Percentiles rank a stretch among this genome's conserved stretches.
These are phyloP conservation scores for Teratosphaeria zuluensis DNA, from an alignment of 2,329 filamentous ascomycete species.

Conservation along the genomic window DNA sequence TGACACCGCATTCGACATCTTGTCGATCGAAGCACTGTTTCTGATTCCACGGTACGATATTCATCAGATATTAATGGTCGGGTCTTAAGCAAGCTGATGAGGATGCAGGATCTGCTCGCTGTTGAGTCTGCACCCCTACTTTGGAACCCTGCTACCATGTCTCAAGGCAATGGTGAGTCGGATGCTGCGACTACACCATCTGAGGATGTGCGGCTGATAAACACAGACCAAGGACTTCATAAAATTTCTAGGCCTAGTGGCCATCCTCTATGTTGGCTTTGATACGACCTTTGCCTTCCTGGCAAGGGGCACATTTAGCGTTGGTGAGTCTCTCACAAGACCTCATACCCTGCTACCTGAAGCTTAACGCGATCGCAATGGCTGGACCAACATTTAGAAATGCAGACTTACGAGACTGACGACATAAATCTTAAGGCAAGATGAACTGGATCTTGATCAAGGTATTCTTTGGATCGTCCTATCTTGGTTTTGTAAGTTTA, in stretches of 20 bases:
- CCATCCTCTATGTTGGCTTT: slow-evolving; percentile 79
- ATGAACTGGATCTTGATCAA: slow-evolving; percentile 69
- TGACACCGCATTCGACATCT: slow-evolving; percentile 76
- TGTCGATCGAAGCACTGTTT: slow-evolving; percentile 80
- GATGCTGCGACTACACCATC: background rate
- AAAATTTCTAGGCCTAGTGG: slow-evolving; percentile 68
- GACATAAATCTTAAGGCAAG: slow-evolving; percentile 21
- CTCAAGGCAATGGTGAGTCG: slow-evolving; percentile 71
- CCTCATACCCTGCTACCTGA: too few relatives aligned
- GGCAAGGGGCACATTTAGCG: slow-evolving; percentile 58
- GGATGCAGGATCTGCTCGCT: slow-evolving; percentile 65
- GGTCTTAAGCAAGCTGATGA: background rate
- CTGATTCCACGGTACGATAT: slow-evolving; percentile 58
- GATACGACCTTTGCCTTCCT: slow-evolving; percentile 76
- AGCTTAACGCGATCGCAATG: background rate
- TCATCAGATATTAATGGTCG: background rate
- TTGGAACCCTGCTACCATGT: slow-evolving; percentile 80
- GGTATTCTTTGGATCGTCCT: slow-evolving; percentile 70
- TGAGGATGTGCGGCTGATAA: background rate
- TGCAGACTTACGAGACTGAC: background rate
- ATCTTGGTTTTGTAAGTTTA: slow-evolving; percentile 57
- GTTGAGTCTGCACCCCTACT: slow-evolving; percentile 78
- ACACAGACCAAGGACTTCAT: slow-evolving; percentile 71
- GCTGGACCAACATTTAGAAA: background rate
- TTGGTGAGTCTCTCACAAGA: slow-evolving; percentile 25